phyloP scores from a whole-genome alignment of 75 land plant genomes.

The Chamaecyparis obtusa region DNA sequence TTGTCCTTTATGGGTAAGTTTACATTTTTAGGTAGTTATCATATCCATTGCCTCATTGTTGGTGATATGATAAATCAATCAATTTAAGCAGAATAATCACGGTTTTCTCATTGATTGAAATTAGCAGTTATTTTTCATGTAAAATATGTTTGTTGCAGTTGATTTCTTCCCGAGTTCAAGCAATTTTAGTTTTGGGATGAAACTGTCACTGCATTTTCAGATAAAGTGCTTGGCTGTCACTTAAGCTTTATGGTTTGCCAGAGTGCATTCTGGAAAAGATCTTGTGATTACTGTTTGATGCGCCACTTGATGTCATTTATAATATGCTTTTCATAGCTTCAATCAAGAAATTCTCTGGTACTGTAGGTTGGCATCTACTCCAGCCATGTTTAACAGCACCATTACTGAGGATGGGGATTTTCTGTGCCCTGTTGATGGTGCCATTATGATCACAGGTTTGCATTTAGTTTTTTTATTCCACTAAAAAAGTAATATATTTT shows the following conservation, averaged over 20 bases:
- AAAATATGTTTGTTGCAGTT: neutral
- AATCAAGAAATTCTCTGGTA: neutral
- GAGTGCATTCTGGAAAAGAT: neutral
- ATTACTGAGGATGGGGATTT: constrained; percentile 58
- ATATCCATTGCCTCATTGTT: neutral
- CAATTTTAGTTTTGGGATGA: neutral
- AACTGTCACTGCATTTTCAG: neutral
- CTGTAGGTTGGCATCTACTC: constrained; percentile 94
- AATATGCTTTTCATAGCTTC: neutral
- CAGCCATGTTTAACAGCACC: constrained; percentile 99
- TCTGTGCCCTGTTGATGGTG: constrained; percentile 88
- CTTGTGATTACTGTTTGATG: neutral
- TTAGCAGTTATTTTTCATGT: neutral
- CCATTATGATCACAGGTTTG: constrained; percentile 98
- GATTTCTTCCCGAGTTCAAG: neutral
- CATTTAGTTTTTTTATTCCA: neutral
- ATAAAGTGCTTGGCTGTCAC: neutral
- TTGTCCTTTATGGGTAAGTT: constrained; percentile 89
- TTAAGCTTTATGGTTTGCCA: neutral
- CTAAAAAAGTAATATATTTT: neutral
- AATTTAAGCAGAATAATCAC: neutral
- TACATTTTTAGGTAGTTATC: constrained; percentile 6
- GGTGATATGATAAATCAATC: neutral
- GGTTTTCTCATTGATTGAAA: neutral
- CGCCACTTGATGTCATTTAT: neutral